Evolutionary conservation across 164 flowering plant species (phyloP).

Genomic region (Akebia trifoliata): DNA sequence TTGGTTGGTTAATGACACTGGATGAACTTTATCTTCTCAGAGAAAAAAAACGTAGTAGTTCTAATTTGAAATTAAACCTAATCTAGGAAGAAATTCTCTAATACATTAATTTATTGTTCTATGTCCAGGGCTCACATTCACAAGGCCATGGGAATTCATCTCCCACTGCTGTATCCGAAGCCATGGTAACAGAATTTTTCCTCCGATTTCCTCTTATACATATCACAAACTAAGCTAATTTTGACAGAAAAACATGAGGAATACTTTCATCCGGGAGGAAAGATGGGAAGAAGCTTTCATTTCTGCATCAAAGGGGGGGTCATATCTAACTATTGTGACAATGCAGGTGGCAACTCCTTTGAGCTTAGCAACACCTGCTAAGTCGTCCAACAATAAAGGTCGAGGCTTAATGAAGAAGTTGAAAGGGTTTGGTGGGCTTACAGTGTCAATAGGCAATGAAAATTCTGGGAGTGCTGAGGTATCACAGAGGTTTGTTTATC

Average conservation of each 20-base stretch:
- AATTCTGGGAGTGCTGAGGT: slow-evolving; percentile 40
- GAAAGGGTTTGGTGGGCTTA: slow-evolving; percentile 76
- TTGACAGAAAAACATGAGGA: too few relatives aligned
- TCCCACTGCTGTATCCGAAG: slow-evolving; percentile 38
- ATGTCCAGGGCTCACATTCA: slow-evolving; percentile 45
- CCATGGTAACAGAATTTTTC: slow-evolving; percentile 16
- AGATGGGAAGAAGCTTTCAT: too few relatives aligned
- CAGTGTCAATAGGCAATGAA: slow-evolving; percentile 72
- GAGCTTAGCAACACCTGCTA: slow-evolving; percentile 54
- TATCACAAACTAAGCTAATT: too few relatives aligned
- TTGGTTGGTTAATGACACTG: too few relatives aligned
- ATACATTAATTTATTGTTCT: slow-evolving; percentile 4
- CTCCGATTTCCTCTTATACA: too few relatives aligned
- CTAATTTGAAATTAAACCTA: too few relatives aligned
- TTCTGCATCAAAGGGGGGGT: not conserved
- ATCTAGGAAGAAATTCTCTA: too few relatives aligned
- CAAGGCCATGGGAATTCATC: slow-evolving; percentile 34
- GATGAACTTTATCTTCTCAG: too few relatives aligned
- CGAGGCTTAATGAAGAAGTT: slow-evolving; percentile 56
- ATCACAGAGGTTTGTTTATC: slow-evolving; percentile 28
- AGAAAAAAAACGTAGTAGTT: too few relatives aligned
- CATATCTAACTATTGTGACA: not conserved
- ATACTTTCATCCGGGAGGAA: too few relatives aligned
- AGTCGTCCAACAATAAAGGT: slow-evolving; percentile 55
- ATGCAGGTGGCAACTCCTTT: slow-evolving; percentile 51